A percentile compares a stretch with the other conserved stretches of the same genome.
Evolutionary conservation across 2,329 filamentous ascomycete genomes (phyloP).

Genomic region (Lachnellula subtilissima): DNA sequence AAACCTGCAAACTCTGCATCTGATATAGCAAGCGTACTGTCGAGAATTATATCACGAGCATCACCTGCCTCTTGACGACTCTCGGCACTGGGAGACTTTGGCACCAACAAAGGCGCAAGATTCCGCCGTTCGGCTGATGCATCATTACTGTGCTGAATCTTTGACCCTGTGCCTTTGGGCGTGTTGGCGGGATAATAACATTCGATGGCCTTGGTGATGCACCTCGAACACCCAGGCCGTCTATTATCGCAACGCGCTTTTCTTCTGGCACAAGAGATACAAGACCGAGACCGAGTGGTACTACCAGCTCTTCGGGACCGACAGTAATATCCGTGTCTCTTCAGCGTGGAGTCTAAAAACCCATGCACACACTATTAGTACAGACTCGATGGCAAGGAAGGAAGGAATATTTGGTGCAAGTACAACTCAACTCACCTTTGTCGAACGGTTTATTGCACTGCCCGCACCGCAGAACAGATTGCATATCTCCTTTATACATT

Average conservation of each 20-base stretch:
- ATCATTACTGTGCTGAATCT: slow-evolving; percentile 9
- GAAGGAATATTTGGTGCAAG: slow-evolving; percentile 5
- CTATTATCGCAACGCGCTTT: slow-evolving; percentile 38
- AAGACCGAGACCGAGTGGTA: slow-evolving; percentile 32
- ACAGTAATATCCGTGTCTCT: slow-evolving; percentile 43
- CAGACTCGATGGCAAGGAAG: slow-evolving; percentile 3
- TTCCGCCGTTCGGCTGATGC: neutral
- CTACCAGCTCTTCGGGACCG: slow-evolving; percentile 33
- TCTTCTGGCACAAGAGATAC: slow-evolving; percentile 33
- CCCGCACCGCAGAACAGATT: slow-evolving; percentile 32
- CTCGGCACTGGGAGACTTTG: slow-evolving; percentile 4
- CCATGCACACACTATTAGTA: slow-evolving; percentile 11
- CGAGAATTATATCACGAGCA: slow-evolving; percentile 12
- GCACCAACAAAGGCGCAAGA: slow-evolving; percentile 1
- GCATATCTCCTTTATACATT: slow-evolving; percentile 22
- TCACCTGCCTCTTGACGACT: slow-evolving; percentile 11
- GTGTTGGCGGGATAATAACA: slow-evolving; percentile 34
- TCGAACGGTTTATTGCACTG: slow-evolving; percentile 40
- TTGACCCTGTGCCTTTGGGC: slow-evolving; percentile 7
- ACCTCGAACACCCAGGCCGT: slow-evolving; percentile 36
- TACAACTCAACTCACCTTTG: slow-evolving; percentile 31
- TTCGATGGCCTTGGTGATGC: slow-evolving; percentile 31
- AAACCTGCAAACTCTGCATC: slow-evolving; percentile 15
- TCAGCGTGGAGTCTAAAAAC: slow-evolving; percentile 36
- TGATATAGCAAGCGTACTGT: slow-evolving; percentile 13